A percentile compares a stretch with the other conserved stretches of the same genome.
Conservation (phyloP, 106 monocot species). For the Ottelia alismoides region DNA sequence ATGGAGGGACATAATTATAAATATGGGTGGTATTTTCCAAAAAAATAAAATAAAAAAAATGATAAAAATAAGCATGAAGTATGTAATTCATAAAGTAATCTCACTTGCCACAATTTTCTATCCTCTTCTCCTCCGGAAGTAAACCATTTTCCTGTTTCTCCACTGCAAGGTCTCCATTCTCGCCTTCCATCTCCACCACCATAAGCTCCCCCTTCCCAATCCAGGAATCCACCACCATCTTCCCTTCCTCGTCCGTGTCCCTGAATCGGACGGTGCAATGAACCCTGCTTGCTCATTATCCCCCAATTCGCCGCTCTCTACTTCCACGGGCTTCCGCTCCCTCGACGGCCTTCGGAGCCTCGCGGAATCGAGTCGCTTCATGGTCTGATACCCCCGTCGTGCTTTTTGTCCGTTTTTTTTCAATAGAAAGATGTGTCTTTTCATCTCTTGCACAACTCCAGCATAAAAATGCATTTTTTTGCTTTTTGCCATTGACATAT, state of each 20-base stretch:
- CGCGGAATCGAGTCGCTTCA: slow-evolving; percentile 9
- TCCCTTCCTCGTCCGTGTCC: not conserved
- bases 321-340: slow-evolving; percentile 7
- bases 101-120: no score
- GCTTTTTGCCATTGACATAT: not conserved
- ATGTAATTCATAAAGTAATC: no score
- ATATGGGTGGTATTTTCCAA: no score
- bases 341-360: slow-evolving; percentile 14
- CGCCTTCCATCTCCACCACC: not conserved
- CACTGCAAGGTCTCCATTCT: no score
- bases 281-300: slow-evolving; percentile 1
- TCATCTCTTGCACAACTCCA: not conserved
- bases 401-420: no score
- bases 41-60: no score
- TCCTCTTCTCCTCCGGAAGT: no score
- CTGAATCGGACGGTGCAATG: not conserved
- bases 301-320: not conserved
- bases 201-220: not conserved
- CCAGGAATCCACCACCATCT: not conserved
- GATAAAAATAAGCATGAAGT: no score
- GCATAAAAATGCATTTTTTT: not conserved
- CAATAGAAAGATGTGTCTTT: no score
- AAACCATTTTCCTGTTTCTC: no score
- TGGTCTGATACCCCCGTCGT: not conserved
- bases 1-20: no score